A percentile compares a stretch with the other conserved stretches of the same genome.
phyloP scores from a whole-genome alignment of 2,329 filamentous ascomycete species.

The Scorias spongiosa region DNA sequence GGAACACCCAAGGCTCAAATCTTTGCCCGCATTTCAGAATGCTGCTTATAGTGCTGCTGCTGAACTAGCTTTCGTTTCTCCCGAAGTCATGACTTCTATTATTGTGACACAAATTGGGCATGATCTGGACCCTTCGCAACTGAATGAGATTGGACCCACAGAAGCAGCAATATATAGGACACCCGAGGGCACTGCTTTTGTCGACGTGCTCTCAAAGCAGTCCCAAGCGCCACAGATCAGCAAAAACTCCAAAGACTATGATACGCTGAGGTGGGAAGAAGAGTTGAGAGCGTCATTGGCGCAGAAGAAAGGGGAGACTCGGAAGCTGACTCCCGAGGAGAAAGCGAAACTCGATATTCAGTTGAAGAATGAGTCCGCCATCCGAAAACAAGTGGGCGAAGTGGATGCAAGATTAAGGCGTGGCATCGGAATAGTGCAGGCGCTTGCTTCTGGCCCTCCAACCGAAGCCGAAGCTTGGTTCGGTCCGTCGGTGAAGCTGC shows the following conservation, averaged over 20 bases:
- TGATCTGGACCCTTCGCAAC: slow-evolving; percentile 56
- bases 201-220: slow-evolving; percentile 84
- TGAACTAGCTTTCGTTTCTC: slow-evolving; percentile 85
- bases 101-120: slow-evolving; percentile 58
- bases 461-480: slow-evolving; percentile 84
- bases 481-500: slow-evolving; percentile 57
- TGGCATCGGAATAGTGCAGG: slow-evolving; percentile 72
- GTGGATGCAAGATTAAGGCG: slow-evolving; percentile 59
- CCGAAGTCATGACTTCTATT: slow-evolving; percentile 60
- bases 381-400: slow-evolving; percentile 55
- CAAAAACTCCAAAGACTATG: slow-evolving; percentile 89
- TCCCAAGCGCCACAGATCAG: slow-evolving; percentile 52
- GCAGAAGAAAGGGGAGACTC: slow-evolving; percentile 81
- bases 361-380: slow-evolving; percentile 68
- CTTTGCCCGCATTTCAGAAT: slow-evolving; percentile 36
- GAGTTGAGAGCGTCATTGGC: slow-evolving; percentile 76
- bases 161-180: slow-evolving; percentile 90
- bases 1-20: slow-evolving; percentile 15
- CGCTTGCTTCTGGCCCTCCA: slow-evolving; percentile 73
- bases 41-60: slow-evolving; percentile 77
- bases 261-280: slow-evolving; percentile 93
- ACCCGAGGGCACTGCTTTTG: slow-evolving; percentile 70
- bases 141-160: slow-evolving; percentile 62
- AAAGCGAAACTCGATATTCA: slow-evolving; percentile 82
- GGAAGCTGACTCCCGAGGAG: slow-evolving; percentile 83